phyloP scores from a whole-genome alignment of 2,329 filamentous ascomycete species.

The Xylariaceae sp. region DNA sequence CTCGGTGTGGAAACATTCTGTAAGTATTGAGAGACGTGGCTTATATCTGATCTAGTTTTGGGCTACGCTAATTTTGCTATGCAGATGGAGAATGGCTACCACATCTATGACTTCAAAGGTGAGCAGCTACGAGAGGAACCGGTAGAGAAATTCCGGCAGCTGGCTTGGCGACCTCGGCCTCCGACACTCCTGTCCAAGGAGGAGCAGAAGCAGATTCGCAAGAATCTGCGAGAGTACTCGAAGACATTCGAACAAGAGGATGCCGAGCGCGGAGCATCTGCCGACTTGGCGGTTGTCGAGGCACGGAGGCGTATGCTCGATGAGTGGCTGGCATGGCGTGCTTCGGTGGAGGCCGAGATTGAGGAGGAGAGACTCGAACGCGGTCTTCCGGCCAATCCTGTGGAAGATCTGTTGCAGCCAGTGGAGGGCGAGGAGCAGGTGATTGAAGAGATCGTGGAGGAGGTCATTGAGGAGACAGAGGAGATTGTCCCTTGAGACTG shows the following conservation, averaged over 20 bases:
- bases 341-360: conserved; percentile 66
- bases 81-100: conserved; percentile 98
- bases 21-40: conserved; percentile 47
- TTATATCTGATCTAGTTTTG: not conserved
- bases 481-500: conserved; percentile 53
- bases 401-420: conserved; percentile 57
- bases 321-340: conserved; percentile 87
- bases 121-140: conserved; percentile 84
- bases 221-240: conserved; percentile 96
- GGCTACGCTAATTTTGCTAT: conserved; percentile 15
- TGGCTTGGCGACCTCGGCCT: conserved; percentile 88
- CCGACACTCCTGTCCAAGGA: conserved; percentile 89
- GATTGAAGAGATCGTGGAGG: conserved; percentile 85
- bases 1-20: conserved; percentile 90
- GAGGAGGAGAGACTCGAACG: conserved; percentile 64
- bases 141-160: conserved; percentile 97
- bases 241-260: conserved; percentile 94
- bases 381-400: conserved; percentile 62
- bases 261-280: conserved; percentile 85
- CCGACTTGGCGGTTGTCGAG: conserved; percentile 91
- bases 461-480: conserved; percentile 81
- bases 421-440: conserved; percentile 68
- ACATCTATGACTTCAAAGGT: conserved; percentile 95
- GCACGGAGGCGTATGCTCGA: conserved; percentile 74
- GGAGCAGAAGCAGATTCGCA: conserved; percentile 95